phyloP scores from a whole-genome alignment of 2,329 filamentous ascomycete genomes.

The Exophiala sp. region DNA sequence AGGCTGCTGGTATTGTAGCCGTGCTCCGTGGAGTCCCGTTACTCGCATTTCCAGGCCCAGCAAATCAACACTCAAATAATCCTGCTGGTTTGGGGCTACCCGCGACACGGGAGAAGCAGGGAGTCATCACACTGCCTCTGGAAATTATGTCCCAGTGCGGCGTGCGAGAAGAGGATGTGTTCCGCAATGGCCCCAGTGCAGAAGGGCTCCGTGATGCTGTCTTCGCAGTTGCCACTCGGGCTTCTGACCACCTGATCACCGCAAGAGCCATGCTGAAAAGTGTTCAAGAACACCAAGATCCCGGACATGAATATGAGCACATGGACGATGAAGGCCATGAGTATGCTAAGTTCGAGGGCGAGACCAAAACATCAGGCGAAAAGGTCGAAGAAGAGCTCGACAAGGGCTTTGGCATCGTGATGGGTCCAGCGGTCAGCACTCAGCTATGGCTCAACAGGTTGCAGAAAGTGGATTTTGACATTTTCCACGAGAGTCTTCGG shows the following conservation, averaged over 20 bases:
- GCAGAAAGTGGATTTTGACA: slow-evolving; percentile 76
- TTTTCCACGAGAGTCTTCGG: slow-evolving; percentile 61
- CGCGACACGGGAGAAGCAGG: slow-evolving; percentile 45
- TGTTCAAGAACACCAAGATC: slow-evolving; percentile 63
- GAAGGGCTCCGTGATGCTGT: slow-evolving; percentile 80
- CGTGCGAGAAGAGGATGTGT: slow-evolving; percentile 82
- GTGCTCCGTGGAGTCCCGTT: slow-evolving; percentile 82
- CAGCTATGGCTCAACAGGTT: slow-evolving; percentile 71
- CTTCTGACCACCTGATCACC: slow-evolving; percentile 92
- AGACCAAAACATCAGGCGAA: slow-evolving; percentile 28
- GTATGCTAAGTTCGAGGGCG: slow-evolving; percentile 41
- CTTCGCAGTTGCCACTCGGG: slow-evolving; percentile 85
- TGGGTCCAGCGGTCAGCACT: slow-evolving; percentile 68
- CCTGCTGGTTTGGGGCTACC: slow-evolving; percentile 39
- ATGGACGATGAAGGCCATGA: slow-evolving; percentile 65
- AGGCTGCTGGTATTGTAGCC: slow-evolving; percentile 81
- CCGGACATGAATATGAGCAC: slow-evolving; percentile 86
- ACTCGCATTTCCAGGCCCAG: slow-evolving; percentile 68
- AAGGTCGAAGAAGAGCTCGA: slow-evolving; percentile 48
- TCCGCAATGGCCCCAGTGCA: slow-evolving; percentile 71
- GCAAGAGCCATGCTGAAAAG: slow-evolving; percentile 85
- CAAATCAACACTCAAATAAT: slow-evolving; percentile 49
- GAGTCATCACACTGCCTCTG: slow-evolving; percentile 71
- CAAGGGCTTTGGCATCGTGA: slow-evolving; percentile 60
- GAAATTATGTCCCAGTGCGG: slow-evolving; percentile 81